Percentiles rank a stretch among this genome's conserved stretches.
Evolutionary conservation across 768 basidiomycete genomes (phyloP).

Genomic region (Sporobolomyces roseus): DNA sequence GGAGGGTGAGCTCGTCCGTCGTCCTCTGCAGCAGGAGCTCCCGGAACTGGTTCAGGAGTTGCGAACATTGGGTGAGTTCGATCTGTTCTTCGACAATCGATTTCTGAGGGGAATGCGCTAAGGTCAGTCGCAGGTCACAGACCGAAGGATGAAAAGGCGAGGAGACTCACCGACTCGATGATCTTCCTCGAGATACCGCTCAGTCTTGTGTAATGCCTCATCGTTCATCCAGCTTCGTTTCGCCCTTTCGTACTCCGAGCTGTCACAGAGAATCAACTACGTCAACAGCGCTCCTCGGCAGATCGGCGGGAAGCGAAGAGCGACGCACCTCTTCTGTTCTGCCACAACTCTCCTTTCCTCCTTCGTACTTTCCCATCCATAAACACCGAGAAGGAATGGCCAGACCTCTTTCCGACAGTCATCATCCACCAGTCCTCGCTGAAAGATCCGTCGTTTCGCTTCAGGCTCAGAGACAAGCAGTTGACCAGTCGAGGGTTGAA

Average conservation of each 20-base stretch:
- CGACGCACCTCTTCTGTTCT: conserved; percentile 61
- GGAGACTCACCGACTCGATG: conserved; percentile 42
- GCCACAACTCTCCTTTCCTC: conserved; percentile 62
- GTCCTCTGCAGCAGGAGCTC: conserved; percentile 11
- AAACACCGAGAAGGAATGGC: conserved; percentile 83
- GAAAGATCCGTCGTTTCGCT: conserved; percentile 73
- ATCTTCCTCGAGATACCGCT: conserved; percentile 73
- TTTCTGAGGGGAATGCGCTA: conserved; percentile 54
- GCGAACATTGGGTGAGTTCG: conserved; percentile 86
- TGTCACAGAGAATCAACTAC: conserved; percentile 46
- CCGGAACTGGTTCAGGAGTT: conserved; percentile 43
- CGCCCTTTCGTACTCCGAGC: conserved; percentile 64
- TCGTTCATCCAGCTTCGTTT: conserved; percentile 80
- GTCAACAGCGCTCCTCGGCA: not conserved
- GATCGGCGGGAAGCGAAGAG: not conserved
- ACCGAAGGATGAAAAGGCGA: not conserved
- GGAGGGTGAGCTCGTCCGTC: conserved; percentile 76
- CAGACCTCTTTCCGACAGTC: conserved; percentile 71
- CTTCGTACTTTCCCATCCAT: conserved; percentile 69
- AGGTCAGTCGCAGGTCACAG: not conserved
- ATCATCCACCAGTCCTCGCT: conserved; percentile 60
- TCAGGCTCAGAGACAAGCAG: conserved; percentile 55
- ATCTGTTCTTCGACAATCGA: conserved; percentile 95
- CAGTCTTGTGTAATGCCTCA: conserved; percentile 72
- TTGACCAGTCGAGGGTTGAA: conserved; percentile 48